Evolutionary conservation across 331 rosid species (phyloP), one percentile per base, ranked within the genome.

Genomic region (Dryas integrifolia): DNA sequence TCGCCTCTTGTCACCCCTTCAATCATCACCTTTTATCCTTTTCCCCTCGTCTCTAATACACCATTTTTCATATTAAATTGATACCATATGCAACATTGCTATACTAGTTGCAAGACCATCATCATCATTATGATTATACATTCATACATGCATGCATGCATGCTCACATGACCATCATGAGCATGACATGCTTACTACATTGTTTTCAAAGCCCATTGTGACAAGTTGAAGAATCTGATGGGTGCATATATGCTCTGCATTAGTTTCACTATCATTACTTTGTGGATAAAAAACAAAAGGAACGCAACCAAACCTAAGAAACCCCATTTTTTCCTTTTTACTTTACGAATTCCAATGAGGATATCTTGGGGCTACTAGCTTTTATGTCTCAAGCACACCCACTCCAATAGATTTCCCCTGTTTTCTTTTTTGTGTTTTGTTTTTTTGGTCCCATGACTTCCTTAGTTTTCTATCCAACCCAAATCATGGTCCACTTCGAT

Each of bases 291-390:
- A 6, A 51, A 58, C 44, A 35, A 12, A 30, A 26, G 44, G 4
- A 58, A 77, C 51, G 76, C 53, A 82, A 70, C 82, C 82, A 82
- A 81, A 77, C 81, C 85, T 80, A 74, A 74, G 72, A 82, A 84
- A 72, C 60, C 78, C 55, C 81, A 75, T 21, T 61, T 4, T 70
- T 72, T 46, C 41, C 7, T 76, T 76, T 80, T 21, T 47, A 64
- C 85, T 76, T 85, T 79, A 51, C 93, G 85, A 81, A 86, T 86
- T 76, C 85, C 92, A 76, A 88, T 6, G 88, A 88, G 69, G 96
- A 88, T 90, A 76, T 80, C 67, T 71, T 55, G 66, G 16, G 12
- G 38, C 76, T 44, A 74, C 79, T 48, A 52, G 65, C 83, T 85
- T 84, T 85, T 77, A 70, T 47, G 62, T 49, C 77, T 72, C 76